These are phyloP conservation scores for Roridomyces roridus DNA, from an alignment of 768 basidiomycete species.

Conservation along the genomic window DNA sequence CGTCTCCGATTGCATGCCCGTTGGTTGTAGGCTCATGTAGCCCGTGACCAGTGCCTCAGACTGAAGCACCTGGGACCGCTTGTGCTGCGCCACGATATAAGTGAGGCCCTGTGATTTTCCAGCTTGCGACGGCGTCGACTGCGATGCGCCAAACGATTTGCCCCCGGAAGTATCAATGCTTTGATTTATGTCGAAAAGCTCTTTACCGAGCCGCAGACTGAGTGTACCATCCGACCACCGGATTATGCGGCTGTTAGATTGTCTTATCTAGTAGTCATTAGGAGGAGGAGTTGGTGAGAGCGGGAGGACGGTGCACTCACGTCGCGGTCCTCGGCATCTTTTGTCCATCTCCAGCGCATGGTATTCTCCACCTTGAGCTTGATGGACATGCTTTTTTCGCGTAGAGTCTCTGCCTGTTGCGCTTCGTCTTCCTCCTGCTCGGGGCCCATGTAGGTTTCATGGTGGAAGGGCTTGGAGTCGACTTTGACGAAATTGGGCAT, in stretches of 20 bases:
- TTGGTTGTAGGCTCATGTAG: constrained; percentile 82
- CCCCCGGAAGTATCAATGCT: constrained; percentile 80
- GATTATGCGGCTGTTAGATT: constrained; percentile 91
- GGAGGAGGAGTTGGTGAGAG: constrained; percentile 9
- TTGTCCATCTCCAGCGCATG: constrained; percentile 93
- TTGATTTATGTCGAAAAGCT: constrained; percentile 90
- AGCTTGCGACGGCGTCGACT: constrained; percentile 5
- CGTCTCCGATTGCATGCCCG: constrained; percentile 89
- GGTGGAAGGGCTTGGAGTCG: constrained; percentile 89
- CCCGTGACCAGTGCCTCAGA: constrained; percentile 85
- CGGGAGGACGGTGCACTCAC: constrained; percentile 54
- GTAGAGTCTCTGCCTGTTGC: constrained; percentile 61
- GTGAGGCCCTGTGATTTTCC: constrained; percentile 76
- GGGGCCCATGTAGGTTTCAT: constrained; percentile 82
- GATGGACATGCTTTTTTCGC: constrained; percentile 83
- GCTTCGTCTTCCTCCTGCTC: constrained; percentile 78
- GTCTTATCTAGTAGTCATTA: constrained; percentile 39
- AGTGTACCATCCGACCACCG: constrained; percentile 96
- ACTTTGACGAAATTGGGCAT: constrained; percentile 94
- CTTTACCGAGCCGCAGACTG: constrained; percentile 90
- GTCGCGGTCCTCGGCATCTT: constrained; percentile 74
- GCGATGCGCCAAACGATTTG: constrained; percentile 55
- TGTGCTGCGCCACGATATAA: constrained; percentile 90
- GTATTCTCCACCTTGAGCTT: constrained; percentile 94
- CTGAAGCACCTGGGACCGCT: constrained; percentile 85